Evolutionary conservation across 2,329 filamentous ascomycete genomes (phyloP), one percentile per base, ranked within the genome.

Genomic region (Coniochaeta hoffmannii): DNA sequence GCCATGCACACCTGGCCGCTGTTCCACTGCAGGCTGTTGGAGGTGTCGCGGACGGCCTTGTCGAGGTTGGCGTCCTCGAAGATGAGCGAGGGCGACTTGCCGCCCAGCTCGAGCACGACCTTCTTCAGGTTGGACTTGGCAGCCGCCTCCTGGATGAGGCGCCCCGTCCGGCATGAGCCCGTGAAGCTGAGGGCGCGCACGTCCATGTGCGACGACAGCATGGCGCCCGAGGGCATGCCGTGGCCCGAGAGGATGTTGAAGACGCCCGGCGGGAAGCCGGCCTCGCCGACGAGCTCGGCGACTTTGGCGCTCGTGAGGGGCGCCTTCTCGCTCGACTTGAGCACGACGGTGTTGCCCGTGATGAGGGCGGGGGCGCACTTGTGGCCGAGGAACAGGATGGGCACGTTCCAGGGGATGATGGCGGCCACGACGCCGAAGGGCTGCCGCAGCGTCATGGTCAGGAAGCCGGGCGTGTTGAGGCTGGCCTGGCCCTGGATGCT

Each of bases 181-280:
- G 89, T 93, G 62, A 94, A 94, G 1, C 85, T 85, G 52, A 93
- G 75, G 64, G 87, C 89, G 61, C 88, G 82, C 30, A 93, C 80
- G 50, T 81, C 80, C 57, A 83, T 76, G 68, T 93, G 89, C 32
- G 78, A 73, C 1, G 85, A 82, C 6, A 93, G 75, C 1, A 85
- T 81, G 4, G 81, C 78, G 15, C 89, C 88, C 0, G 86, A 82
- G 41, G 82, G 81, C 15, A 76, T 74, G 2, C 88, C 88, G 59
- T 86, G 79, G 1, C 88, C 89, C 51, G 87, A 88, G 26, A 91
- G 64, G 55, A 91, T 77, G 66, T 90, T 91, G 63, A 91, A 73
- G 9, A 90, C 87, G 31, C 88, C 88, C 0, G 86, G 80, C 1
- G 88, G 88, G 64, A 91, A 90, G 0, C 88, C 88, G 2, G 87